Percentiles rank a stretch among this genome's conserved stretches.
Conservation (phyloP, 2,329 filamentous ascomycete species). For the Hortaea sp. region DNA sequence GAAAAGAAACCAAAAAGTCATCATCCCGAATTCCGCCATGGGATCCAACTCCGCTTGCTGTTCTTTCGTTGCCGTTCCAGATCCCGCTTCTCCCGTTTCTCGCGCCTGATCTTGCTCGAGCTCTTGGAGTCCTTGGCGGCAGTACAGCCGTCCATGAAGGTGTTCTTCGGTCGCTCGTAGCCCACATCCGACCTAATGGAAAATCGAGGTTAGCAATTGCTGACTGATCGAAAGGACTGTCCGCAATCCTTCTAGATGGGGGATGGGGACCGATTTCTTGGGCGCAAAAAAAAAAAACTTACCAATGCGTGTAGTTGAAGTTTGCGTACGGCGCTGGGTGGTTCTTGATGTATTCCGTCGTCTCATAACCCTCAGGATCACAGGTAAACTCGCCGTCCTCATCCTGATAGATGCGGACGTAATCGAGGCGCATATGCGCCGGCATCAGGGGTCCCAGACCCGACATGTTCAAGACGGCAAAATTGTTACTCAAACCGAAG, state of each 20-base stretch:
- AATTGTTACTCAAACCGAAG: constrained; percentile 59
- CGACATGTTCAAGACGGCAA: constrained; percentile 51
- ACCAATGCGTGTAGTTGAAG: constrained; percentile 55
- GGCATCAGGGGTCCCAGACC: constrained; percentile 48
- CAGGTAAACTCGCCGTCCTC: constrained; percentile 49
- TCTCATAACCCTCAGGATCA: constrained; percentile 57
- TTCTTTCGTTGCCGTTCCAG: constrained; percentile 7
- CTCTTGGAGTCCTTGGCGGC: constrained; percentile 7
- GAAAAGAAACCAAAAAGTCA: too few species aligned
- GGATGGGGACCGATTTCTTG: too few species aligned
- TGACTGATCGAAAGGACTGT: too few species aligned
- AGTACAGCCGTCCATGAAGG: constrained; percentile 47
- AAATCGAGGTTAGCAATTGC: neutral
- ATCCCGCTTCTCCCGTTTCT: constrained; percentile 7
- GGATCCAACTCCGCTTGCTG: constrained; percentile 10
- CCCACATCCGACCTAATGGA: constrained; percentile 38
- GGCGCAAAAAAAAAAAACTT: constrained; percentile 23
- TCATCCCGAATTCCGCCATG: constrained; percentile 2
- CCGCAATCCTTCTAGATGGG: too few species aligned
- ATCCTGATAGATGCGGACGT: constrained; percentile 61
- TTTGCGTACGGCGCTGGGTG: constrained; percentile 55
- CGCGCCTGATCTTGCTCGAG: constrained; percentile 3
- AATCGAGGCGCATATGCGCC: constrained; percentile 57
- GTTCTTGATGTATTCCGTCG: constrained; percentile 54
- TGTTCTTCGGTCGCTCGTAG: constrained; percentile 53